These are phyloP conservation scores for Lasiodiplodia hormozganensis DNA, from an alignment of 2,329 filamentous ascomycete species.

Conservation along the genomic window DNA sequence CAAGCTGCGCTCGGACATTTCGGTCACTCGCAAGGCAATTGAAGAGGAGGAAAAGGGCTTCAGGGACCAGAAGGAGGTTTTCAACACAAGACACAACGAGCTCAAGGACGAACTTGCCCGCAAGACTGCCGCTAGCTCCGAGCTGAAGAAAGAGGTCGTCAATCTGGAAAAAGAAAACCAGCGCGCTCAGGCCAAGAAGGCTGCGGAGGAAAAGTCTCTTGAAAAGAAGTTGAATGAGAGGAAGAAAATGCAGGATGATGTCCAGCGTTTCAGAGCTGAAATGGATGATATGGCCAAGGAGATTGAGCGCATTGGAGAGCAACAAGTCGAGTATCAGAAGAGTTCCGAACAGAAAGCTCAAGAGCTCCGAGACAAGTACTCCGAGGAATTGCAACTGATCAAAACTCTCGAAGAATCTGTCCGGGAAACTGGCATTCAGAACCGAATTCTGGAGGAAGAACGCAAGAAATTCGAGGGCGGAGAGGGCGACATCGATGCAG, in stretches of 20 bases:
- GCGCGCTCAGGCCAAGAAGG: slow-evolving; percentile 76
- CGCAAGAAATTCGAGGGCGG: slow-evolving; percentile 60
- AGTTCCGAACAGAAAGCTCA: slow-evolving; percentile 50
- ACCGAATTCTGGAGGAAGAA: slow-evolving; percentile 77
- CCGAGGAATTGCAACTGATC: slow-evolving; percentile 55
- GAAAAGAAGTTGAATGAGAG: slow-evolving; percentile 73
- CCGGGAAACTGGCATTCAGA: slow-evolving; percentile 71
- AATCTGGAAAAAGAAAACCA: slow-evolving; percentile 83
- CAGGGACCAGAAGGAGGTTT: slow-evolving; percentile 49
- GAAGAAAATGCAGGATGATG: slow-evolving; percentile 72
- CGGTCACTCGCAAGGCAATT: slow-evolving; percentile 75
- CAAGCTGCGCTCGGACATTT: slow-evolving; percentile 81
- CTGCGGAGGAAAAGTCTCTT: slow-evolving; percentile 76
- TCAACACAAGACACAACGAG: slow-evolving; percentile 79
- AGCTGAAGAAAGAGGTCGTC: slow-evolving; percentile 80
- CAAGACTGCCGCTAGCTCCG: slow-evolving; percentile 88
- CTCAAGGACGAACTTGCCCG: slow-evolving; percentile 81
- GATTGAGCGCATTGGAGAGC: slow-evolving; percentile 55
- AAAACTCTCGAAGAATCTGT: slow-evolving; percentile 75
- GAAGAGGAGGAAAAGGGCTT: slow-evolving; percentile 65
- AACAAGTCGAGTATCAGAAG: slow-evolving; percentile 46
- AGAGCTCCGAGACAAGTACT: slow-evolving; percentile 48
- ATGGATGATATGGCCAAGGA: slow-evolving; percentile 63
- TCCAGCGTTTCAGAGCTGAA: slow-evolving; percentile 71
- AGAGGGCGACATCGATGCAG: slow-evolving; percentile 51